phyloP scores from a whole-genome alignment of 78 protist species.

The Protostelium mycophagum region DNA sequence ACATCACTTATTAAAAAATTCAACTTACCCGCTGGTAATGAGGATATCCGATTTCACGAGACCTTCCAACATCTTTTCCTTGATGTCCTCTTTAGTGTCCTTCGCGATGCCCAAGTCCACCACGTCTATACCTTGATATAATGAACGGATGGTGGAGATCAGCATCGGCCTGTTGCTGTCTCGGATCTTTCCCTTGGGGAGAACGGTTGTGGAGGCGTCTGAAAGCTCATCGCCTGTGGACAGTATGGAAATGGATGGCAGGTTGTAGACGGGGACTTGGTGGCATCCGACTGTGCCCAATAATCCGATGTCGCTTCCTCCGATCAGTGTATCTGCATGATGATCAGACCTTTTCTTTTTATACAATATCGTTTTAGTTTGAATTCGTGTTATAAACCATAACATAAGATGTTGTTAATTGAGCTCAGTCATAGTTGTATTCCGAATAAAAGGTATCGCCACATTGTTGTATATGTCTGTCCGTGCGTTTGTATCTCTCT shows the following conservation, averaged over 20 bases:
- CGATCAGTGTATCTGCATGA: conserved; percentile 37
- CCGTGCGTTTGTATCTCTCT: too few species aligned
- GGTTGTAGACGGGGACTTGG: neutral
- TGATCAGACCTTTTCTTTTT: too few species aligned
- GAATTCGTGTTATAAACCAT: too few species aligned
- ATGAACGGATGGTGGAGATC: neutral
- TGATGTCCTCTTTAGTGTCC: conserved; percentile 20
- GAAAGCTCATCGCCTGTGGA: conserved; percentile 81
- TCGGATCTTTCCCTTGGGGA: neutral
- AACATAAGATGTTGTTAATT: too few species aligned
- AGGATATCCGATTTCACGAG: conserved; percentile 30
- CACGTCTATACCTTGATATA: neutral
- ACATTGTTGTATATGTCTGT: too few species aligned
- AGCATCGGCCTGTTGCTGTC: neutral
- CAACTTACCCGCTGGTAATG: conserved; percentile 45
- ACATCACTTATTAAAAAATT: too few species aligned
- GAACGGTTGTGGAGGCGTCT: neutral
- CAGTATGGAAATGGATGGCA: conserved; percentile 47
- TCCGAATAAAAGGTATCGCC: too few species aligned
- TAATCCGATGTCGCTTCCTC: conserved; percentile 60
- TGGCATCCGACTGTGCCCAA: conserved; percentile 48
- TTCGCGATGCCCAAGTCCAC: conserved; percentile 15
- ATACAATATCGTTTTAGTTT: too few species aligned
- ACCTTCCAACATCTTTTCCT: neutral
- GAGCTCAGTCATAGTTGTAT: too few species aligned